Evolutionary conservation across 352 stramenopile genomes (phyloP), one percentile per base, ranked within the genome.

Genomic region (Phytophthora citricola): DNA sequence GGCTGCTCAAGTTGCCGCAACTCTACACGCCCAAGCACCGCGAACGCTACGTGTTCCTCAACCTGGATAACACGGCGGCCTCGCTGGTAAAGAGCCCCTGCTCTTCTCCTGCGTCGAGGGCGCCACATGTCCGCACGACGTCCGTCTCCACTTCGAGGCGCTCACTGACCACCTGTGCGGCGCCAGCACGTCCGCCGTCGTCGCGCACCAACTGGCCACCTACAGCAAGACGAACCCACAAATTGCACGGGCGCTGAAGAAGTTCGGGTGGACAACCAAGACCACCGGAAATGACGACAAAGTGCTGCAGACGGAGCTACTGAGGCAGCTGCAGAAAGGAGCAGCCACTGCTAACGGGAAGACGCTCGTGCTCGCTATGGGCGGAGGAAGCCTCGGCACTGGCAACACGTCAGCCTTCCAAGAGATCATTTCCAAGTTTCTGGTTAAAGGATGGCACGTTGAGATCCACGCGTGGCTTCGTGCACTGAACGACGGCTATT

Each of bases 401-500:
- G 22, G 17, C 29, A 58, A 67, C 17, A 50, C 40, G 54, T 55
- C 40, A 3, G 60, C 51, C 4, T 65, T 56, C 29, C 55, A 68
- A 22, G 55, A 75, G 17, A 45, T 62, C 7, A 20, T 71, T 24
- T 51, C 34, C 20, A 67, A 71, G 31, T 67, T 75, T 15, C 36
- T 74, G 14, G 49, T 57, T 2, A 22, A 63, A 27, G 36, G 49
- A 0, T 74, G 66, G 61, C 50, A 52, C 10, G 54, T 74, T 12
- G 66, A 74, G 50, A 66, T 74, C 22, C 59, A 74, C 44, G 32
- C 60, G 38, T 74, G 66, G 66, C 43, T 74, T 22, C 62, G 59
- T 10, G 34, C 66, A 10, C 24, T 74, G 29, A 66, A 55, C 39
- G 66, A 74, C 39, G 53, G 60, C 4, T 71, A 63, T 32, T 8